A percentile compares a stretch with the other conserved stretches of the same genome.
These are phyloP conservation scores for Selaginella moellendorffii DNA, from an alignment of 75 land plant genomes.

Conservation along the genomic window DNA sequence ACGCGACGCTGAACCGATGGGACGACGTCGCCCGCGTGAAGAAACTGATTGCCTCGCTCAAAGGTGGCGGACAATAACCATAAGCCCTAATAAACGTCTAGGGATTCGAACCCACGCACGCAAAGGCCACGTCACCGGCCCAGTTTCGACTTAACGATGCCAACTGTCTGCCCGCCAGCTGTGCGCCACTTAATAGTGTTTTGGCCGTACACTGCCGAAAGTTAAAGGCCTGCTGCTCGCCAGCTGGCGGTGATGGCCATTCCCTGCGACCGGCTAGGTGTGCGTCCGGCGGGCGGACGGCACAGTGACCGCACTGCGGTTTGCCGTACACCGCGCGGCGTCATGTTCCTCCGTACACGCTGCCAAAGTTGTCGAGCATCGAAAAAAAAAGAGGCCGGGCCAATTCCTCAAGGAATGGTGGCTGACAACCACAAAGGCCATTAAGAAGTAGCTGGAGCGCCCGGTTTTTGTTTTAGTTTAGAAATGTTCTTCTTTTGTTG, in stretches of 20 bases:
- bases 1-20: not conserved
- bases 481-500: too few relatives aligned
- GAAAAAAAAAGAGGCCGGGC: too few relatives aligned
- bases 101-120: not conserved
- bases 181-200: not conserved
- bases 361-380: not conserved
- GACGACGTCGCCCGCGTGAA: not conserved
- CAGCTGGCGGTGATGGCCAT: not conserved
- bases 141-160: not conserved
- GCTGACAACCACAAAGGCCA: too few relatives aligned
- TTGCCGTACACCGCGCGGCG: not conserved
- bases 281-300: not conserved
- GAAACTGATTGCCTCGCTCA: not conserved
- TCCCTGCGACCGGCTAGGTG: not conserved
- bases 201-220: constrained; percentile 1
- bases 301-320: not conserved
- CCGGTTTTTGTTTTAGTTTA: not conserved
- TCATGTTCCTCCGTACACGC: not conserved
- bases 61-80: not conserved
- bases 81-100: not conserved
- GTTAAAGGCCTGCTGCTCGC: not conserved
- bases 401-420: too few relatives aligned
- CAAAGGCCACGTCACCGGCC: not conserved
- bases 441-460: not conserved
- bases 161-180: not conserved